phyloP scores from a whole-genome alignment of 139 green algal species.

The Tetradesmus lagerheimii region DNA sequence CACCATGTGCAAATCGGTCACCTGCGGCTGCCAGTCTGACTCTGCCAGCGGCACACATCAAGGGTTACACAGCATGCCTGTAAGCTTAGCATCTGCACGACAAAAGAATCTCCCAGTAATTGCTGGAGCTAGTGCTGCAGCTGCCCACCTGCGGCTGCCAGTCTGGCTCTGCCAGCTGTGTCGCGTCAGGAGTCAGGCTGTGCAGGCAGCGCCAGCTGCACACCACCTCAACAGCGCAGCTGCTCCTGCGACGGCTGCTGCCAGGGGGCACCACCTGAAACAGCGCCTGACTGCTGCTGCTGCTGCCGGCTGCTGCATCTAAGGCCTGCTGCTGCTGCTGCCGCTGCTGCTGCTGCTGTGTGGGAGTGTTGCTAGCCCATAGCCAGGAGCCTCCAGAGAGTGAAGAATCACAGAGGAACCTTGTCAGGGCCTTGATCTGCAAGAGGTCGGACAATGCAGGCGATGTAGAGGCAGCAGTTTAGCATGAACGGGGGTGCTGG shows the following conservation, averaged over 20 bases:
- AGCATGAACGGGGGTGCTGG: not conserved
- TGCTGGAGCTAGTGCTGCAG: too few species aligned
- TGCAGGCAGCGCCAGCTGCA: slow-evolving; percentile 62
- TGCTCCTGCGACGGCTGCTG: slow-evolving; percentile 1
- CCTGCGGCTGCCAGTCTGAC: slow-evolving; percentile 60
- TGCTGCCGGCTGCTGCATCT: not conserved
- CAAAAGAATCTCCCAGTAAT: too few species aligned
- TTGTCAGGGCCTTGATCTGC: slow-evolving; percentile 71
- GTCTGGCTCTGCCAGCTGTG: slow-evolving; percentile 71
- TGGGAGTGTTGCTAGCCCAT: slow-evolving; percentile 44
- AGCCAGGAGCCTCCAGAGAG: slow-evolving; percentile 77
- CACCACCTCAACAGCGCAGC: slow-evolving; percentile 64
- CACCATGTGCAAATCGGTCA: not conserved
- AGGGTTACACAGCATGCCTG: too few species aligned
- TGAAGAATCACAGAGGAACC: slow-evolving; percentile 77
- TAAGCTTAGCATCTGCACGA: too few species aligned
- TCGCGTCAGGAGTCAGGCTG: slow-evolving; percentile 79
- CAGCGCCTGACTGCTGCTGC: not conserved
- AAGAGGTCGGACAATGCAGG: not conserved
- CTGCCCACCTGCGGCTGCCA: slow-evolving; percentile 59
- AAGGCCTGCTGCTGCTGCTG: not conserved
- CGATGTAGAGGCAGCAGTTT: not conserved
- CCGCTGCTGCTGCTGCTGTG: not conserved
- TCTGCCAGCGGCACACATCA: slow-evolving; percentile 82
- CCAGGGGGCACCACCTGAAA: not conserved